Evolutionary conservation across 2,329 filamentous ascomycete species (phyloP).

Genomic region (Aspergillus sp.): DNA sequence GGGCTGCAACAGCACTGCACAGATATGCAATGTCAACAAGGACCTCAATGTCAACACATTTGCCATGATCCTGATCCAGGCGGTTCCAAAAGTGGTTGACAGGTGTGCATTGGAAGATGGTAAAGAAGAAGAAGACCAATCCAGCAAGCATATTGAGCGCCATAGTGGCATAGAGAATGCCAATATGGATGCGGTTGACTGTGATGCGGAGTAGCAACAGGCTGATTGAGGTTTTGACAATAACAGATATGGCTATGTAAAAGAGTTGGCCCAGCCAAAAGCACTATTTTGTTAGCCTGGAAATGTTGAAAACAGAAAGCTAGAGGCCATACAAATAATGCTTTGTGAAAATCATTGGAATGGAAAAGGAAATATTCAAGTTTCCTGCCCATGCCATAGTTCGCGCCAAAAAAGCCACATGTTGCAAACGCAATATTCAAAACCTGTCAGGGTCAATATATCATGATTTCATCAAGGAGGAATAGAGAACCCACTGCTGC

Average conservation of each 20-base stretch:
- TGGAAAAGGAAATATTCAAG: constrained; percentile 11
- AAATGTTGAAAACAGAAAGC: not conserved
- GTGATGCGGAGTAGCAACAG: constrained; percentile 49
- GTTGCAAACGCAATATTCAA: constrained; percentile 21
- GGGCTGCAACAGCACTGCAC: constrained; percentile 41
- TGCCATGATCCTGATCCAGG: constrained; percentile 19
- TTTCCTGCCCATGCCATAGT: constrained; percentile 18
- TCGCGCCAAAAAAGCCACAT: constrained; percentile 20
- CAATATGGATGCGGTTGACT: constrained; percentile 37
- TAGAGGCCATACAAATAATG: constrained; percentile 16
- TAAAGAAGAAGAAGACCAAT: constrained; percentile 41
- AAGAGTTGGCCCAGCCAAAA: constrained; percentile 50
- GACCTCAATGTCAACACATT: constrained; percentile 38
- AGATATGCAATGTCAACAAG: constrained; percentile 48
- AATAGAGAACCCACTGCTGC: constrained; percentile 18
- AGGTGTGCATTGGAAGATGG: constrained; percentile 47
- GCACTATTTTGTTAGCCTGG: constrained; percentile 7
- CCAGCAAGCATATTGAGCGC: constrained; percentile 37
- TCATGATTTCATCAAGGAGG: not conserved
- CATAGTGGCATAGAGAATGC: constrained; percentile 42
- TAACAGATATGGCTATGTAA: constrained; percentile 42
- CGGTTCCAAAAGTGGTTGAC: constrained; percentile 45
- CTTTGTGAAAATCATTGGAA: constrained; percentile 14
- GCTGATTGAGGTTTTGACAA: constrained; percentile 45
- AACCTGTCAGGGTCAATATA: constrained; percentile 5